Conservation (phyloP, 352 stramenopile genomes). For the Pythium aquatile region DNA sequence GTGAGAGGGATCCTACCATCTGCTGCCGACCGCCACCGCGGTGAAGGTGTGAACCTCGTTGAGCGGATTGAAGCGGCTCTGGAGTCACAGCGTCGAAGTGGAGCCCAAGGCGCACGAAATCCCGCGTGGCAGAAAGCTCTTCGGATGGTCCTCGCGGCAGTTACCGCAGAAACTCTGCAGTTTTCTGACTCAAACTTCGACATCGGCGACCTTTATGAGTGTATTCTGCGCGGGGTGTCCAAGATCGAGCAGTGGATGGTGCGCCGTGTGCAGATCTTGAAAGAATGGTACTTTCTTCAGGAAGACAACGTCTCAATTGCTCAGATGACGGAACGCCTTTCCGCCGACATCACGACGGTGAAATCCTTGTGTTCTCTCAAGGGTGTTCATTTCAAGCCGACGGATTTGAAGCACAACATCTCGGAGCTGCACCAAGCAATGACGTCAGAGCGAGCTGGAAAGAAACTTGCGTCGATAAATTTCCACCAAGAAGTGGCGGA, state of each 20-base stretch:
- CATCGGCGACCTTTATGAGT: background rate
- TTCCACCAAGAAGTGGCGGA: conserved; percentile 7
- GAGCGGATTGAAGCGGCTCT: conserved; percentile 9
- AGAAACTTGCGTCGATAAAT: background rate
- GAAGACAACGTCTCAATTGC: conserved; percentile 39
- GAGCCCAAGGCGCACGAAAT: background rate
- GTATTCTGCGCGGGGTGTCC: conserved; percentile 36
- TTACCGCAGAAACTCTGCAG: background rate
- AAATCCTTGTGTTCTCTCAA: conserved; percentile 54
- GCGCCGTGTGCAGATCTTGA: conserved; percentile 57
- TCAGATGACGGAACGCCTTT: conserved; percentile 56
- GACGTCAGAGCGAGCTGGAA: background rate
- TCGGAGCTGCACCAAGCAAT: conserved; percentile 38
- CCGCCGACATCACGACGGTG: conserved; percentile 44
- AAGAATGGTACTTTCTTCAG: conserved; percentile 55
- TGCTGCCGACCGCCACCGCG: background rate
- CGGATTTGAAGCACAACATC: conserved; percentile 38
- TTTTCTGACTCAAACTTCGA: background rate
- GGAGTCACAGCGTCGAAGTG: background rate
- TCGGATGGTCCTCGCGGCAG: conserved; percentile 2
- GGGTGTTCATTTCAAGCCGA: conserved; percentile 34
- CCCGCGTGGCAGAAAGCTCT: conserved; percentile 13
- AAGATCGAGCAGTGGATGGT: conserved; percentile 68
- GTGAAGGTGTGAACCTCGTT: conserved; percentile 2
- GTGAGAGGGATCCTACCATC: conserved; percentile 8